These are phyloP conservation scores for Kwoniella newhampshirensis DNA, from an alignment of 768 basidiomycete genomes.

Conservation along the genomic window DNA sequence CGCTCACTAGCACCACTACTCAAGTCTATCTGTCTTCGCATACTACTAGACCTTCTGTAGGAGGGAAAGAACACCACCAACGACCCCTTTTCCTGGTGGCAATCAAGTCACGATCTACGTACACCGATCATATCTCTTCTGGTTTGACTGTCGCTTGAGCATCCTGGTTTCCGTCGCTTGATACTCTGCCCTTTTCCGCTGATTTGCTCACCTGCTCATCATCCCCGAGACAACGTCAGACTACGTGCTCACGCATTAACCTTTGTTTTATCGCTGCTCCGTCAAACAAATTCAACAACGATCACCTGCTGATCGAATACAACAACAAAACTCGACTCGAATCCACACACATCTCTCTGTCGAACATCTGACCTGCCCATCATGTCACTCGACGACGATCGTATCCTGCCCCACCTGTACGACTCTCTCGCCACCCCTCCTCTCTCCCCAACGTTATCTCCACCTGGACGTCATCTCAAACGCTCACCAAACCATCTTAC, in stretches of 20 bases:
- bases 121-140: too few relatives aligned
- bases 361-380: background rate
- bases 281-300: conserved; percentile 1
- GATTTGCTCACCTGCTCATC: too few relatives aligned
- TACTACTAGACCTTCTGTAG: too few relatives aligned
- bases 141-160: too few relatives aligned
- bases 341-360: too few relatives aligned
- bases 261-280: background rate
- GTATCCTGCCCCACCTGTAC: conserved; percentile 40
- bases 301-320: background rate
- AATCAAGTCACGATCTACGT: too few relatives aligned
- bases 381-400: conserved; percentile 37
- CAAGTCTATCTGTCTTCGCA: too few relatives aligned
- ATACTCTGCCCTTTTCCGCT: too few relatives aligned
- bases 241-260: conserved; percentile 6
- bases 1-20: too few relatives aligned
- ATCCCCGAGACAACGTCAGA: background rate
- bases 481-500: background rate
- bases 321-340: background rate
- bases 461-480: conserved; percentile 6
- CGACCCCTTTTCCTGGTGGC: too few relatives aligned
- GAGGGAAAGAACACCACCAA: too few relatives aligned
- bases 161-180: too few relatives aligned
- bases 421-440: conserved; percentile 44
- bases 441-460: conserved; percentile 19